phyloP scores from a whole-genome alignment of 768 basidiomycete genomes.

The Suillus plorans region DNA sequence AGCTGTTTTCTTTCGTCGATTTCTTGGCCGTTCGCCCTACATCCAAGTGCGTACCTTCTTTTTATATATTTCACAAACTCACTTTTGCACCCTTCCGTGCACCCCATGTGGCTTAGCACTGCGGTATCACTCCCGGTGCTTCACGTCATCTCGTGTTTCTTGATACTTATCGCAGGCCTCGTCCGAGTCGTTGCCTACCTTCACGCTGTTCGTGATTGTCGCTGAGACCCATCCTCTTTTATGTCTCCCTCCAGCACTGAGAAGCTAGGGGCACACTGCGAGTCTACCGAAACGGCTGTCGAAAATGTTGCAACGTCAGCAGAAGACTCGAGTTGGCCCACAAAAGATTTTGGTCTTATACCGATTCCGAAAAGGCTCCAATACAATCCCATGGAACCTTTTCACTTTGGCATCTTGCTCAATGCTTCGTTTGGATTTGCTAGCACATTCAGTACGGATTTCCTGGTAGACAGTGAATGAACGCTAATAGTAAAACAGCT shows the following conservation, averaged over 20 bases:
- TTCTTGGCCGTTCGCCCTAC: neutral
- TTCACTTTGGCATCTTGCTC: conserved; percentile 50
- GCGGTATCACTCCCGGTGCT: neutral
- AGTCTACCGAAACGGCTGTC: neutral
- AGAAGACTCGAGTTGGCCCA: neutral
- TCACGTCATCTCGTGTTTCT: neutral
- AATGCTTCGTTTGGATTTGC: conserved; percentile 64
- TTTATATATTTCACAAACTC: neutral
- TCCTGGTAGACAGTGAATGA: neutral
- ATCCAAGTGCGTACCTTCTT: neutral
- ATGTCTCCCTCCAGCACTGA: conserved; percentile 18
- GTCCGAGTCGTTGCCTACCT: neutral
- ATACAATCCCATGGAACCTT: conserved; percentile 50
- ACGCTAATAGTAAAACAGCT: conserved; percentile 32
- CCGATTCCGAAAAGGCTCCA: conserved; percentile 60
- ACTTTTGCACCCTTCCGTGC: neutral
- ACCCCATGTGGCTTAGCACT: neutral
- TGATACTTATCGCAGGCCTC: neutral
- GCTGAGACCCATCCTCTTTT: neutral
- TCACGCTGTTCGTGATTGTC: neutral
- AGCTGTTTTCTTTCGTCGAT: neutral
- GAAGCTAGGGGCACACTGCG: neutral
- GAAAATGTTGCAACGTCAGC: neutral
- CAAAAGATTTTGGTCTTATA: conserved; percentile 59
- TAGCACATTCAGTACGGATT: conserved; percentile 43